These are phyloP conservation scores for Fusarium mundagurra DNA, from an alignment of 2,329 filamentous ascomycete species.

Conservation along the genomic window DNA sequence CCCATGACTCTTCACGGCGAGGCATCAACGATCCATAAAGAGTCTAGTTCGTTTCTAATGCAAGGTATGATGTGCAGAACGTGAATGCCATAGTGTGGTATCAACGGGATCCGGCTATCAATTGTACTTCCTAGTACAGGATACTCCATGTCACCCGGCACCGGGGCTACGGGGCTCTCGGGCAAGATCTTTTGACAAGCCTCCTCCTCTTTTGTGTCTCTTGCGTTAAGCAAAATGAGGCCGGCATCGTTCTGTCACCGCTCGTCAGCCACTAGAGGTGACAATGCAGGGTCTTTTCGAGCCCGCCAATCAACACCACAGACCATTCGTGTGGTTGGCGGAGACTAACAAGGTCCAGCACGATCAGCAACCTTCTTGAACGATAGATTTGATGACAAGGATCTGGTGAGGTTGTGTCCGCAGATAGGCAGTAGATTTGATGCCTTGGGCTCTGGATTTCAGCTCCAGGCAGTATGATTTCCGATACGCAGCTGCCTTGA, in stretches of 20 bases:
- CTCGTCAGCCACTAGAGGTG: slow-evolving; percentile 28
- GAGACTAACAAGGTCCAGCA: slow-evolving; percentile 1
- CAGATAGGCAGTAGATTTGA: slow-evolving; percentile 6
- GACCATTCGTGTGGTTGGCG: not conserved
- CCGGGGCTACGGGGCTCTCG: not conserved
- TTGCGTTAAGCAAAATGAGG: slow-evolving; percentile 15
- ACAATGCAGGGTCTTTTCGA: slow-evolving; percentile 29
- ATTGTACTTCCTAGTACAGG: slow-evolving; percentile 9
- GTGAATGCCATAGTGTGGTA: not conserved
- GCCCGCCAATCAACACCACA: slow-evolving; percentile 12
- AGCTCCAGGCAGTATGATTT: not conserved
- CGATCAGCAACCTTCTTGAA: slow-evolving; percentile 14
- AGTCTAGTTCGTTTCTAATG: slow-evolving; percentile 20
- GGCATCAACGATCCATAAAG: slow-evolving; percentile 14
- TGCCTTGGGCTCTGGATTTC: not conserved
- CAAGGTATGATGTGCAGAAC: slow-evolving; percentile 28
- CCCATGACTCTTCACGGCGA: slow-evolving; percentile 33
- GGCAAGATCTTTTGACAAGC: not conserved
- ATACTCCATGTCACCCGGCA: not conserved
- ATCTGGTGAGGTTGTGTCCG: not conserved
- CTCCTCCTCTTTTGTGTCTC: slow-evolving; percentile 3
- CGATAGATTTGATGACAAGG: not conserved
- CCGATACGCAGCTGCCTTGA: not conserved
- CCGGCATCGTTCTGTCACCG: slow-evolving; percentile 28
- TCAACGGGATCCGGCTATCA: slow-evolving; percentile 1